Evolutionary conservation across 2,329 filamentous ascomycete genomes (phyloP), one percentile per base, ranked within the genome.

Genomic region (Ophiognomonia clavigignenti-juglandacearum): DNA sequence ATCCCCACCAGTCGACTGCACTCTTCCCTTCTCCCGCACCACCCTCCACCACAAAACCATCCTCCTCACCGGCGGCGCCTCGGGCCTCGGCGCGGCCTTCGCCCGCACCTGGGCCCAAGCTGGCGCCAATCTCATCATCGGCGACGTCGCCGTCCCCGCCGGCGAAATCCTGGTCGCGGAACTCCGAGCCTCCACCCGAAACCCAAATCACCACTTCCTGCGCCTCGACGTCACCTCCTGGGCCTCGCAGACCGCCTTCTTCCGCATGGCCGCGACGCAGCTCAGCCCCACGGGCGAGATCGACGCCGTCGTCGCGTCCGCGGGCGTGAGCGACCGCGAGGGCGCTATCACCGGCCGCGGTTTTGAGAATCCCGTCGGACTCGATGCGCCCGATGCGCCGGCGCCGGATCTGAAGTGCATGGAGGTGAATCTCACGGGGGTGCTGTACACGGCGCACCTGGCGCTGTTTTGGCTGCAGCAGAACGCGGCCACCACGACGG

Each of bases 261-360:
- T 87, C 69, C 75, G 77, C 37, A 63, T 72, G 44, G 81, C 81
- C 3, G 66, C 71, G 31, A n/a, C n/a, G n/a, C 65, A 67, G 43
- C 64, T 78, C 45, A 82, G 77, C 50, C 71, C 72, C 0, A 69
- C 75, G 42, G 71, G 73, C 14, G 72, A 73, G 11, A 74, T 86
- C 52, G 80, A 86, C 61, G 68, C 73, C 18, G 81, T 85, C 4
- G 78, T 86, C 38, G 80, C 82, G 51, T 85, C 85, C 58, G 83
- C 83, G 0, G 84, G 83, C 39, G 76, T 86, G 54, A 68, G 72
- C 35, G 71, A 73, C 31, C 59, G 60, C 26, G 42, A 61, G 26
- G 50, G 55, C n/a, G 47, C 47, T 37, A 54, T 58, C 18, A 55
- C 59, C 1, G 57, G 60, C 23, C 54, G 56, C 6, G 51, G 53